Percentiles rank a stretch among this genome's conserved stretches.
Conservation (phyloP, 2,329 filamentous ascomycete species). For the Trichothecium roseum region DNA sequence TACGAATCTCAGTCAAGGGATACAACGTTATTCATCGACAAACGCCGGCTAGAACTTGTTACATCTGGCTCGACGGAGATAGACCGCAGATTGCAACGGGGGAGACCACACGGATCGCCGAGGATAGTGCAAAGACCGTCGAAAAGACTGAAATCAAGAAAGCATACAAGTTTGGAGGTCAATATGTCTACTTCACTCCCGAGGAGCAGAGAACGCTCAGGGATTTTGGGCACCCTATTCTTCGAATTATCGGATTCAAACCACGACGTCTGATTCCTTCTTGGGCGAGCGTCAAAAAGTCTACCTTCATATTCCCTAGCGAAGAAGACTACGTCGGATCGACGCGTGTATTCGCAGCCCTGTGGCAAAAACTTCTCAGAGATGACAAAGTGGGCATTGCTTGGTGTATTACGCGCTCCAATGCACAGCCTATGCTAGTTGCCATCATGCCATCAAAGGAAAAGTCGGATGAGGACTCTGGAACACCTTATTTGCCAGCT, state of each 20-base stretch:
- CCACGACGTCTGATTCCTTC: slow-evolving; percentile 60
- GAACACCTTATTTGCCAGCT: slow-evolving; percentile 62
- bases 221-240: slow-evolving; percentile 70
- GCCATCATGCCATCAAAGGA: slow-evolving; percentile 71
- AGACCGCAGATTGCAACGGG: slow-evolving; percentile 68
- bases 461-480: slow-evolving; percentile 51
- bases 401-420: slow-evolving; percentile 79
- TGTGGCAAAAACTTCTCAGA: slow-evolving; percentile 77
- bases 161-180: slow-evolving; percentile 91
- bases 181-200: slow-evolving; percentile 74
- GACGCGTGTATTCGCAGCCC: slow-evolving; percentile 80
- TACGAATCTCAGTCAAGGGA: slow-evolving; percentile 85
- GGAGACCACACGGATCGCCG: slow-evolving; percentile 64
- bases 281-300: slow-evolving; percentile 80
- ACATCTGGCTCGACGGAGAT: slow-evolving; percentile 82
- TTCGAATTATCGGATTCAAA: slow-evolving; percentile 93
- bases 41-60: slow-evolving; percentile 69
- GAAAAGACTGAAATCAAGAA: slow-evolving; percentile 77
- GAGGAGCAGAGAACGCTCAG: slow-evolving; percentile 74
- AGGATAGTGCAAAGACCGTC: slow-evolving; percentile 66
- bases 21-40: slow-evolving; percentile 85
- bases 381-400: slow-evolving; percentile 74
- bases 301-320: slow-evolving; percentile 87
- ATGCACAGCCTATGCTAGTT: slow-evolving; percentile 68
- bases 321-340: slow-evolving; percentile 87